phyloP scores from a whole-genome alignment of 371 early-diverging fungal genomes.

The Coemansia sp. region DNA sequence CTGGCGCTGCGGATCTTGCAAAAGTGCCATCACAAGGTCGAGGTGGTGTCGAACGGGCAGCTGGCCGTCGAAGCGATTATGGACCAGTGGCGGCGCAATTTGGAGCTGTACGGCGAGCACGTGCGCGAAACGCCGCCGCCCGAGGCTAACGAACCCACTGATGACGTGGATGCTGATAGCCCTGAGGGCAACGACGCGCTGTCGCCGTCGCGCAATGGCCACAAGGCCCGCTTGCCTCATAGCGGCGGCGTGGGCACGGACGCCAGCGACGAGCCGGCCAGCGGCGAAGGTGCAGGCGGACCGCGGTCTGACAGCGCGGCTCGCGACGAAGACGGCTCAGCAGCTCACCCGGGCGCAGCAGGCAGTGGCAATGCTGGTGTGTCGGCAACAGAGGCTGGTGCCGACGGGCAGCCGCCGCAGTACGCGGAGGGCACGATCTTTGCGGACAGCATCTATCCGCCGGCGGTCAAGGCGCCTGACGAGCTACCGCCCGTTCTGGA shows the following conservation, averaged over 20 bases:
- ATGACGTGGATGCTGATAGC: conserved; percentile 9
- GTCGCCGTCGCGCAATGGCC: background rate
- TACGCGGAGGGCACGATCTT: conserved; percentile 43
- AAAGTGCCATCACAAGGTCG: conserved; percentile 66
- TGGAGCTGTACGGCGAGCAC: conserved; percentile 28
- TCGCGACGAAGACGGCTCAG: conserved; percentile 1
- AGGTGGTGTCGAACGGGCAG: conserved; percentile 72
- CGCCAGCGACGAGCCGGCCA: background rate
- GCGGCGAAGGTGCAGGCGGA: background rate
- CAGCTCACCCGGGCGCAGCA: background rate
- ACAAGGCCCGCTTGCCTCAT: background rate
- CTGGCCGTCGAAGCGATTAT: conserved; percentile 69
- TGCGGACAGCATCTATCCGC: conserved; percentile 42
- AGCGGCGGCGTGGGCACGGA: too few species aligned
- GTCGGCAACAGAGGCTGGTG: background rate
- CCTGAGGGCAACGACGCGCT: background rate
- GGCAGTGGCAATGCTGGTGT: background rate
- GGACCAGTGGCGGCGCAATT: conserved; percentile 47
- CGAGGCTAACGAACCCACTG: background rate
- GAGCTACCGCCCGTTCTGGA: conserved; percentile 34
- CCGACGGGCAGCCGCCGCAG: conserved; percentile 6
- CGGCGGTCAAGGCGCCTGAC: conserved; percentile 37
- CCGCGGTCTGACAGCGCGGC: background rate
- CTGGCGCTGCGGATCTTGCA: conserved; percentile 73
- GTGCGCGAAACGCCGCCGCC: conserved; percentile 4